Evolutionary conservation across 768 basidiomycete genomes (phyloP), one percentile per base, ranked within the genome.

Genomic region (Pulveroboletus sp.): DNA sequence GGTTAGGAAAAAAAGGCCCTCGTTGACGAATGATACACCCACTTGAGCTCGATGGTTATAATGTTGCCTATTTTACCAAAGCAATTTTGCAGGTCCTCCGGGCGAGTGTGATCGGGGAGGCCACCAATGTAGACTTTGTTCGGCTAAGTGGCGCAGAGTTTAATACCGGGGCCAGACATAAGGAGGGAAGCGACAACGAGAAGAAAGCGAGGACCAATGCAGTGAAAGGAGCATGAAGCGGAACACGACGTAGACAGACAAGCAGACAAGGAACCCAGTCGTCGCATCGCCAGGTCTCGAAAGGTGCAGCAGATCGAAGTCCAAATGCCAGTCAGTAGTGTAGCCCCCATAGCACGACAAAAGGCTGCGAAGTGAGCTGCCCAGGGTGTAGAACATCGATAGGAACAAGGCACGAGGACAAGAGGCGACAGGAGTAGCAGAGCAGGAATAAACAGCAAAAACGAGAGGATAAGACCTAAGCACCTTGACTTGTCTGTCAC

Each of bases 41-140:
- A 90, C 90, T 93, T 93, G 54, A 93, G 72, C 67, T 93, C 91
- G 49, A 92, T 83, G 57, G 82, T 81, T 18, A 76, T 64, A 24
- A 93, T 89, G 40, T 67, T 74, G 17, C 90, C 91, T 42, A 92
- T 82, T 68, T 90, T 89, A 43, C 87, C 86, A 66, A 93, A 93
- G 68, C 91, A 92, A 55, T 78, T 85, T 69, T 82, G 85, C 26
- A 93, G 71, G 62, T 93, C 90, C 72, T 89, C 88, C 71, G 85
- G 79, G 55, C 86, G 85, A 42, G 89, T 92, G 57, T 89, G 79
- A 71, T 90, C 87, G 56, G 90, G 91, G 52, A 93, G 79, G 57
- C 89, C 89, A 65, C 90, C 90, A 65, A 93, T 82, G 68, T 93
- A 93, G 69, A 93, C 85, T 74, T 93, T 93, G 74, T 90, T 91